phyloP scores from a whole-genome alignment of 1,139 yeast genomes.

The Nakaseomyces uthaithaninus region DNA sequence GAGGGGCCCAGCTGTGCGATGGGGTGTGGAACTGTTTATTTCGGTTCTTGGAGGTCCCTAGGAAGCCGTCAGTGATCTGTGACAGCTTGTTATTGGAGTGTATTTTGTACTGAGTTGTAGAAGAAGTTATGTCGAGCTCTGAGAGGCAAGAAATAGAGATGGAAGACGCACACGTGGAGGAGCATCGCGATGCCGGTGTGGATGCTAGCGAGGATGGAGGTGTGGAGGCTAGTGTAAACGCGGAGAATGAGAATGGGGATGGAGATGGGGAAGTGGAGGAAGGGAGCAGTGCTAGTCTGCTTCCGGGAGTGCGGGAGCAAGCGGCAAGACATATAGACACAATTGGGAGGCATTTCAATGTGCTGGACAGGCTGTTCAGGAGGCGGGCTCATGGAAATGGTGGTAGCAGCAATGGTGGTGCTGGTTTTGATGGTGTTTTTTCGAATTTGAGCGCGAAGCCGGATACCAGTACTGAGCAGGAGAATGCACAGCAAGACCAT shows the following conservation, averaged over 20 bases:
- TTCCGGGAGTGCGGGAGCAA: slow-evolving; percentile 18
- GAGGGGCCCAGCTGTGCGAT: too few relatives aligned
- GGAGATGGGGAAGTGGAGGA: slow-evolving; percentile 5
- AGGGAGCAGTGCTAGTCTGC: slow-evolving; percentile 10
- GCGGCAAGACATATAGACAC: slow-evolving; percentile 21
- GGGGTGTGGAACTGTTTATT: too few relatives aligned
- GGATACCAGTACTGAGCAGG: slow-evolving; percentile 33
- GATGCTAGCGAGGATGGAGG: not conserved
- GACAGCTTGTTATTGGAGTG: too few relatives aligned
- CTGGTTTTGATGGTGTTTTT: slow-evolving; percentile 75
- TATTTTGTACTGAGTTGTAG: too few relatives aligned
- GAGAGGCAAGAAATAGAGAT: slow-evolving; percentile 7
- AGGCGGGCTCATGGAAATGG: slow-evolving; percentile 12
- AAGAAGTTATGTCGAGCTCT: too few relatives aligned
- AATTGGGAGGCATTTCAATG: slow-evolving; percentile 33
- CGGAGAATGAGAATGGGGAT: slow-evolving; percentile 5
- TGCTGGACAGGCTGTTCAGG: slow-evolving; percentile 33
- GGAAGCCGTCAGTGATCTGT: too few relatives aligned
- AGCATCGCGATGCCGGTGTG: not conserved
- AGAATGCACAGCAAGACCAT: slow-evolving; percentile 38
- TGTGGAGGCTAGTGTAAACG: slow-evolving; percentile 1
- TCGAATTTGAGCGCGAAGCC: slow-evolving; percentile 86
- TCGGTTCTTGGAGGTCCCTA: too few relatives aligned
- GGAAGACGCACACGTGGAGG: not conserved
- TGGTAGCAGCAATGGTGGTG: slow-evolving; percentile 20